Evolutionary conservation across 2,329 filamentous ascomycete species (phyloP), one percentile per base, ranked within the genome.

Genomic region (Hymenoscyphus infarciens): DNA sequence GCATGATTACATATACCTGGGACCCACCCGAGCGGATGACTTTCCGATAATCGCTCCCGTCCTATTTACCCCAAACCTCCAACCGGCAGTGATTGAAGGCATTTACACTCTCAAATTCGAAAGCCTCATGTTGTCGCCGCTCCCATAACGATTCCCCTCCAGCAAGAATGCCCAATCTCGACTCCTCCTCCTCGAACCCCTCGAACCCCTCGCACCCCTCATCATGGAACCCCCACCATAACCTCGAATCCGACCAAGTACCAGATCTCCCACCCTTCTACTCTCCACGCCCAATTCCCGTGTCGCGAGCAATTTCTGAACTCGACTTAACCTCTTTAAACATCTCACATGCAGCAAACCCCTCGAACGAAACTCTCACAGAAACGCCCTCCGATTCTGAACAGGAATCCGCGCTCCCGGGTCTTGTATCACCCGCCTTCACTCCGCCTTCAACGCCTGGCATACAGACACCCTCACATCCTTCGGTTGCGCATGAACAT

Each of bases 391-490:
- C 39, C 39, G 61, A 66, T 61, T 59, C 59, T 54, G 61, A 65
- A 13, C 55, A 53, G 6, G 65, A 69, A 3, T 57, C 60, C 11
- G 59, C 67, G 19, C 64, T 75, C 27, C 73, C 73, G 3, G 73
- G 65, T 3, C 86, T 95, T 56, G 87, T 97, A 66, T 97, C 94
- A 75, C 91, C 90, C 58, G 90, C 90, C 67, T 97, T 92, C 76
- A 92, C 87, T 6, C 90, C 90, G 15, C 88, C 89, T 35, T 78
- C 81, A 8, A 88, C 86, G 0, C 86, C 86, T 0, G 86, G 85
- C 3, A 80, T 81, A 5, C 76, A 81, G 29, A 87, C 84, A 1
- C 83, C 83, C 2, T 75, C 71, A 72, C 61, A 75, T 72, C 45
- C 69, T 71, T 64, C 73, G 66, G 29, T 45, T 8, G 31, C 52